These are phyloP conservation scores for Pseudocohnilembus persalinus DNA, from an alignment of 169 alveolate species.

Conservation along the genomic window DNA sequence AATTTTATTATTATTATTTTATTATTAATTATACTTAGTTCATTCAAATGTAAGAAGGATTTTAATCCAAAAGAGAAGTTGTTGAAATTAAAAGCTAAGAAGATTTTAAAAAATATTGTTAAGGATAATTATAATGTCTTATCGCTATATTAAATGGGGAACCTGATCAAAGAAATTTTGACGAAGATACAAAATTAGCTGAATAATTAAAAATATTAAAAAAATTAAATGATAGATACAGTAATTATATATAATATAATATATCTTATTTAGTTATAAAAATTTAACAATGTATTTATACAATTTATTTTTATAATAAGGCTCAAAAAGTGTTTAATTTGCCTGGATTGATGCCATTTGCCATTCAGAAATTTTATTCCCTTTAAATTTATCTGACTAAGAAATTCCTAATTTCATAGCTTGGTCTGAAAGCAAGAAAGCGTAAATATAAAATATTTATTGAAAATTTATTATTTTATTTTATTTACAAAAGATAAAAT, in stretches of 20 bases:
- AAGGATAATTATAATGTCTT: background rate
- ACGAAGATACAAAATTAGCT: background rate
- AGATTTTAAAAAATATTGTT: background rate
- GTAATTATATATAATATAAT: background rate
- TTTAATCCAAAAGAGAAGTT: background rate
- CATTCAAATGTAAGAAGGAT: background rate
- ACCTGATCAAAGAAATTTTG: background rate
- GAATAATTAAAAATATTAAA: too few species aligned
- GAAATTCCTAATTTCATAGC: background rate
- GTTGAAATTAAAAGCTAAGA: background rate
- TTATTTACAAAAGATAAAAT: too few species aligned
- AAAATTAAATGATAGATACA: background rate
- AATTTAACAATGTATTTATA: too few species aligned
- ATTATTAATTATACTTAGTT: background rate
- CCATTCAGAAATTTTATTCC: background rate
- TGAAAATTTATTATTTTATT: background rate
- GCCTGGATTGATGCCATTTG: background rate
- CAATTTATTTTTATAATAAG: too few species aligned
- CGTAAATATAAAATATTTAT: too few species aligned
- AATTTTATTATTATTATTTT: too few species aligned
- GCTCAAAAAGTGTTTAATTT: background rate
- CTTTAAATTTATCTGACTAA: background rate
- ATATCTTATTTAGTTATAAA: too few species aligned
- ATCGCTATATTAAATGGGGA: background rate
- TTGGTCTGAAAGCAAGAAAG: background rate